Base-by-base conservation (phyloP, 768 basidiomycete genomes). In the Lactarius deliciosus region DNA sequence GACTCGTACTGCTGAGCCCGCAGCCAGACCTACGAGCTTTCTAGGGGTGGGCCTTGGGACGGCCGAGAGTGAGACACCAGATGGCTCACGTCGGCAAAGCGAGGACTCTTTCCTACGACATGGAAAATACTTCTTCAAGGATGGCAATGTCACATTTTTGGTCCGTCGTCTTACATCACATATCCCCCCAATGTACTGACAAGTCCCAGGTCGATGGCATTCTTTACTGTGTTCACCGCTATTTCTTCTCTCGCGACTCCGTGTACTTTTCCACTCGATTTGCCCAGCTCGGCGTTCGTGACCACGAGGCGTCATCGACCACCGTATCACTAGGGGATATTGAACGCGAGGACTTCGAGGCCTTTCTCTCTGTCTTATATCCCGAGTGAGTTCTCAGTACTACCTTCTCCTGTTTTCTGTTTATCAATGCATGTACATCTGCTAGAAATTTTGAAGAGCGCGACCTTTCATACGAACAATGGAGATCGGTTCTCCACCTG, bases 401-500 rank as follows among this genome's bases (percentile, higher is more conserved):
- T 16, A 15, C 15, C 25, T 60, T 55, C 36, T 25, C 38, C 32
- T 36, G 15, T 57, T 15, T 30, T 40, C 13, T 53, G 4, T 8
- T 53, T 25, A 20, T 57, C 13, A 60, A 57, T 10, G 32, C 10
- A 10, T 38, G 40, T 45, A 25, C 38, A 11, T 16, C 3, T 18
- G 11, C 41, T 53, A 69, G 68, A 15, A 32, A 59, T 16, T 66
- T 69, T 22, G 68, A 60, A 6, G 22, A 53, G 16, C n/a, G 22
- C 11, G 18, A 40, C 11, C 61, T 66, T 20, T 66, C 65, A 2
- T 72, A 68, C 22, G 69, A 72, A 41, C 54, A 70, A 36, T 75
- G 75, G 72, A 68, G 68, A 9, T 71, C 75, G 7, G 70, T 75
- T 28, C 68, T 75, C 43, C 59, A 72, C 34, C 53, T 73, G 36